Base-by-base conservation (phyloP, 139 green algal genomes). In the Chara braunii region DNA sequence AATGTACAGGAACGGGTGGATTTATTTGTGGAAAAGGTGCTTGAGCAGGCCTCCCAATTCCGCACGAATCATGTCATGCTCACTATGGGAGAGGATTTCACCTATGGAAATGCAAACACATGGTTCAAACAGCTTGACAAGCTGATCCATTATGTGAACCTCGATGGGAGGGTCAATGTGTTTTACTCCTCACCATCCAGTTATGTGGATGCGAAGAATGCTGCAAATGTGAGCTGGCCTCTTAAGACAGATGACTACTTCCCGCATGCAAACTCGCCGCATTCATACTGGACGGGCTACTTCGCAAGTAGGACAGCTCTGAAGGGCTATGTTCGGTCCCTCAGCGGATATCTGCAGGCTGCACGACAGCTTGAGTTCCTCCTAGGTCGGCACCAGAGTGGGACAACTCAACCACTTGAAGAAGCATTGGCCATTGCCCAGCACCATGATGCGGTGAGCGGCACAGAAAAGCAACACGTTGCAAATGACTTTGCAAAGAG, bases 261-360 rank as follows among this genome's bases (percentile, higher is more conserved):
- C 66, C 89, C 89, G 3, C 68, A 95, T 51, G 80, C 86, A 8
- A 86, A 95, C 68, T 77, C 54, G 44, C 60, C 73, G 1, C 76
- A 92, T 54, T 82, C 70, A 45, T 93, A 91, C 65, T 95, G 89
- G 89, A 95, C 89, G 37, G 86, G 85, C 22, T 90, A 88, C 79
- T 91, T 91, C 81, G 85, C 77, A 34, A 87, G 75, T 68, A 72
- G 89, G 4, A 69, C 89, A 5, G 77, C 84, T 23, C 80, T 76
- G 36, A 95, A 95, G 74, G 54, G 40, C 24, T 81, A 82, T 53
- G 65, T 77, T 57, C 60, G 51, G 2, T 6, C 34, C 14, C 48
- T 43, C 57, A 57, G 57, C 35, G 56, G 31, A 1, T 71, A 61
- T 24, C 59, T 75, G 4, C 58, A 73, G 56, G 67, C 81, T 2